phyloP scores from a whole-genome alignment of 2,329 filamentous ascomycete genomes.

The Cladosporium oxysporum region DNA sequence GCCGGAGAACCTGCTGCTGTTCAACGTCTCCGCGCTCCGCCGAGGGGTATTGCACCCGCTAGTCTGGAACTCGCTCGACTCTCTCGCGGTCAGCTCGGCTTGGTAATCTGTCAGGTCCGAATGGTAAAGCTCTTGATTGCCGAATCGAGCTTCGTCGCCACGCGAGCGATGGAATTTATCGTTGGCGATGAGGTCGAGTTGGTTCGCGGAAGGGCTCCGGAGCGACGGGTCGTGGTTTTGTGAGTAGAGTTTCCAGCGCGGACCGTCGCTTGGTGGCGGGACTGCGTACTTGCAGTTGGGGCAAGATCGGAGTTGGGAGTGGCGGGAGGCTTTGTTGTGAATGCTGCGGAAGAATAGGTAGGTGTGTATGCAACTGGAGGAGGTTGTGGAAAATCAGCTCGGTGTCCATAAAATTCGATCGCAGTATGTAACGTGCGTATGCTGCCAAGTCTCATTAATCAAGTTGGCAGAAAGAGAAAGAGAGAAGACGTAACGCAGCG shows the following conservation, averaged over 20 bases:
- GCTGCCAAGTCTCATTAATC: background rate
- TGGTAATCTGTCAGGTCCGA: background rate
- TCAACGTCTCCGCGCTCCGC: background rate
- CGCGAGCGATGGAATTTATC: background rate
- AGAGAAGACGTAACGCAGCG: background rate
- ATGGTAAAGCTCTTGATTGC: background rate
- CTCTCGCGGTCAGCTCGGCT: background rate
- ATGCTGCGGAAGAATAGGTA: conserved; percentile 3
- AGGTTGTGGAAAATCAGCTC: background rate
- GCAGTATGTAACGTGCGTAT: background rate
- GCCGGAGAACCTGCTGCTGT: background rate
- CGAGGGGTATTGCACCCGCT: conserved; percentile 6
- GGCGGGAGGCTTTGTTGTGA: background rate
- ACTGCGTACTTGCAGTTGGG: conserved; percentile 13
- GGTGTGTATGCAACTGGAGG: background rate
- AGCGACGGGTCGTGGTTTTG: background rate
- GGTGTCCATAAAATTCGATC: background rate
- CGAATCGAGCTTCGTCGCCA: background rate
- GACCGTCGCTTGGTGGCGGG: background rate
- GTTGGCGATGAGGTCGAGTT: background rate
- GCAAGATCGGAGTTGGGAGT: conserved; percentile 7
- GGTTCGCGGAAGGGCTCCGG: background rate
- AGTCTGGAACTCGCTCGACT: conserved; percentile 6
- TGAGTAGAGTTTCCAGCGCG: background rate
- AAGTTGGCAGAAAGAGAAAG: background rate